A percentile compares a stretch with the other conserved stretches of the same genome.
These are phyloP conservation scores for Rosa hybrid DNA, from an alignment of 331 rosid genomes.

Conservation along the genomic window DNA sequence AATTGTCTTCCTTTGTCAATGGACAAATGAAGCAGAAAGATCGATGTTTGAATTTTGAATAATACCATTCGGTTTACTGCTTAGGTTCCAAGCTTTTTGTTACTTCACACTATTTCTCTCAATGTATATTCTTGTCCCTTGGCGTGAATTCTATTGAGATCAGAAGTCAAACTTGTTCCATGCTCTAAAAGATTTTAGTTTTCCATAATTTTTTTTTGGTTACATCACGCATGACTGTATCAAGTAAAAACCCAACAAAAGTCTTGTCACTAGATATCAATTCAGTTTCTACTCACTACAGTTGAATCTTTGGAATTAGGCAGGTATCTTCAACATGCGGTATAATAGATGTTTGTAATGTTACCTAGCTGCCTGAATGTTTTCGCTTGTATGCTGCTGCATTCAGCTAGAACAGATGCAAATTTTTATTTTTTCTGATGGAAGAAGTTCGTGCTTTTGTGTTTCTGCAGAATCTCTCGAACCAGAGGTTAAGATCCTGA, in stretches of 20 bases:
- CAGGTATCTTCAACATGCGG: neutral
- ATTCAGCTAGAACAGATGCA: neutral
- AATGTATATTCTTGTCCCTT: neutral
- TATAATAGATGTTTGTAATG: neutral
- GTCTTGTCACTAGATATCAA: neutral
- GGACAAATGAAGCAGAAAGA: neutral
- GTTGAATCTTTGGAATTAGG: constrained; percentile 1
- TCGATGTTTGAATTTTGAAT: neutral
- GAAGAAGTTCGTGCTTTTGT: neutral
- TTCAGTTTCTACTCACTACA: neutral
- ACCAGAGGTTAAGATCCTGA: constrained; percentile 85
- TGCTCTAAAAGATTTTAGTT: neutral
- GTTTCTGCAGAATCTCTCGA: constrained; percentile 64
- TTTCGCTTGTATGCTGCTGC: neutral
- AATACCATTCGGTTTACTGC: neutral
- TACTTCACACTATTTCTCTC: neutral
- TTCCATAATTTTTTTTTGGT: neutral
- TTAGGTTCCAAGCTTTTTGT: neutral
- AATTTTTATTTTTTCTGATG: constrained; percentile 21
- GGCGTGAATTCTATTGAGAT: neutral
- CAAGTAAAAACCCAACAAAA: neutral
- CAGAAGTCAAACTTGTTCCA: neutral
- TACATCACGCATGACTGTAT: neutral
- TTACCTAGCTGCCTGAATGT: neutral
- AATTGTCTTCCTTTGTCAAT: constrained; percentile 1